Percentiles rank a stretch among this genome's conserved stretches.
Conservation (phyloP, 768 basidiomycete genomes). For the Pisolithus tinctorius region DNA sequence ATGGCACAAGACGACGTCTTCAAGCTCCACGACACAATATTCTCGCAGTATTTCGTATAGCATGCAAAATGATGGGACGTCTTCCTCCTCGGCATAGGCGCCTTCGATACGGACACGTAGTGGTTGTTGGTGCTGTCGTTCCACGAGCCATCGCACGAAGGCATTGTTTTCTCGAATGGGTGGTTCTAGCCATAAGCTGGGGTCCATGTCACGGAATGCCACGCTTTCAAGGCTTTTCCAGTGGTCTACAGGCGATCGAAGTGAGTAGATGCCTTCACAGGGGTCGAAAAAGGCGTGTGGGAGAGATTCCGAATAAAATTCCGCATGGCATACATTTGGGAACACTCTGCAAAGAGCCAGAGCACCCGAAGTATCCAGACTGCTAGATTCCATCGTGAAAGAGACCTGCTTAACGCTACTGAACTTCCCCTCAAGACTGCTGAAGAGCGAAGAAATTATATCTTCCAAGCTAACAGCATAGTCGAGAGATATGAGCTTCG, state of each 20-base stretch:
- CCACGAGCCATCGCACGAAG: neutral
- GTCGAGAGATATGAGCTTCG: neutral
- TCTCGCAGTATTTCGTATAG: too few relatives aligned
- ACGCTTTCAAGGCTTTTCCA: neutral
- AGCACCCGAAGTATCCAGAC: neutral
- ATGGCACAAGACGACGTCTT: too few relatives aligned
- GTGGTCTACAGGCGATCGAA: neutral
- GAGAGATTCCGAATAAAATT: neutral
- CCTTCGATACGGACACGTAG: neutral
- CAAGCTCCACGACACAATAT: too few relatives aligned
- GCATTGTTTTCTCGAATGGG: neutral
- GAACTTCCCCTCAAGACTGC: neutral
- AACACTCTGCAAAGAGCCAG: neutral
- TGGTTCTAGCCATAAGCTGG: too few relatives aligned
- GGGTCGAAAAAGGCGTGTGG: too few relatives aligned
- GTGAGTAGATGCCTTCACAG: too few relatives aligned
- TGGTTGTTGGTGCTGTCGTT: neutral
- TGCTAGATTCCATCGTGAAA: neutral
- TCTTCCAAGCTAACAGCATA: neutral
- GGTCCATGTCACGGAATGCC: neutral
- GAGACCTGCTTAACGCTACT: neutral
- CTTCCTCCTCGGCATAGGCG: neutral
- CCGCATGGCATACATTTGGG: neutral
- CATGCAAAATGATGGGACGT: neutral
- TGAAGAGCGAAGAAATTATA: too few relatives aligned